Evolutionary conservation across 1,284 basidiomycete species (phyloP).

Genomic region (Porodaedalea pini): DNA sequence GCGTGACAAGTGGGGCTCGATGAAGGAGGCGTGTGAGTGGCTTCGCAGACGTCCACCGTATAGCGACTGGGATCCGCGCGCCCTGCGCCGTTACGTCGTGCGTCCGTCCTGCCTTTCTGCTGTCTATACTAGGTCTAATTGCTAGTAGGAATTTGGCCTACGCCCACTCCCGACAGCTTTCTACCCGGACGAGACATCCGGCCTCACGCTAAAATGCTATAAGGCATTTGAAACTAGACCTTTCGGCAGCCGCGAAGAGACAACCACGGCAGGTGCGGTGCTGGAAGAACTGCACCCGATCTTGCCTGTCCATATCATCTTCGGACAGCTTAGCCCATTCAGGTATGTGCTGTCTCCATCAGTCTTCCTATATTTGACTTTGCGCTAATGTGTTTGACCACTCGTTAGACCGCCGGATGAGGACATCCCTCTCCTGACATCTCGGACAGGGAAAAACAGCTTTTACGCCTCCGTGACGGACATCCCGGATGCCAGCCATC

Average conservation of each 20-base stretch:
- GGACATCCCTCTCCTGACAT: conserved; percentile 39
- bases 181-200: conserved; percentile 10
- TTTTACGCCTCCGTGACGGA: conserved; percentile 34
- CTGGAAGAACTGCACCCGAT: not conserved
- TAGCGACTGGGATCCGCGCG: conserved; percentile 12
- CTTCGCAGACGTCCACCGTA: not conserved
- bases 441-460: conserved; percentile 32
- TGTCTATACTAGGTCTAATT: not conserved
- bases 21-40: not conserved
- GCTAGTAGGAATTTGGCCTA: conserved; percentile 7
- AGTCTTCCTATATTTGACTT: not conserved
- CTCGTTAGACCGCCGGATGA: conserved; percentile 39
- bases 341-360: conserved; percentile 1
- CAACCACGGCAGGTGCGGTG: not conserved
- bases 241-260: not conserved
- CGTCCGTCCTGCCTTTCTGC: not conserved
- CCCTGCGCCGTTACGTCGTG: conserved; percentile 2
- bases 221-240: conserved; percentile 3
- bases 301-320: conserved; percentile 9
- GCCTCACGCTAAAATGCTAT: conserved; percentile 11
- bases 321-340: conserved; percentile 6
- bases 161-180: conserved; percentile 13
- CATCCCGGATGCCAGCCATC: conserved; percentile 31
- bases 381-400: not conserved
- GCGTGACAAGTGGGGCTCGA: conserved; percentile 7